phyloP scores from a whole-genome alignment of 108 stramenopile species.

The Skeletonema grethae region DNA sequence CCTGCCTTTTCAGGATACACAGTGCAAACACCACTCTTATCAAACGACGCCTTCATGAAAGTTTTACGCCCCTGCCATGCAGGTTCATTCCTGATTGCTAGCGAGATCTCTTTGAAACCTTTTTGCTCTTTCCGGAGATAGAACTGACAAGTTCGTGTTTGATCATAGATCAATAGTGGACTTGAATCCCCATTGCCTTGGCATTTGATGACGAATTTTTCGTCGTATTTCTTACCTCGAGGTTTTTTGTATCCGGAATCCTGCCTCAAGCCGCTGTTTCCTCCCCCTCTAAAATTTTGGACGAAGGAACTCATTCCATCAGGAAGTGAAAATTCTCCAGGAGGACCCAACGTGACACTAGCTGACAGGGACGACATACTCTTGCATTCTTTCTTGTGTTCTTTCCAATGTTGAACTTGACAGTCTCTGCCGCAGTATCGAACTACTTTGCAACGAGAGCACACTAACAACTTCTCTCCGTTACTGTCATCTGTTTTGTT shows the following conservation, averaged over 20 bases:
- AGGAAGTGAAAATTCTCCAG: not conserved
- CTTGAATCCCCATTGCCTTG: conserved; percentile 6
- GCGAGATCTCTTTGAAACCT: conserved; percentile 18
- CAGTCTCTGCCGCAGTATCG: conserved; percentile 39
- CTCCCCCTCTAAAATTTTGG: not conserved
- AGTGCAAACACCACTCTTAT: conserved; percentile 22
- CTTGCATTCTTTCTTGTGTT: conserved; percentile 41
- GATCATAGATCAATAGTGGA: conserved; percentile 31
- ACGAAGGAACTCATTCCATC: not conserved
- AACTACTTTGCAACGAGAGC: conserved; percentile 28
- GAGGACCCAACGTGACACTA: conserved; percentile 4
- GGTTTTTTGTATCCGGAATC: conserved; percentile 22
- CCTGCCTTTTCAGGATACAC: conserved; percentile 32
- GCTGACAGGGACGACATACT: not conserved
- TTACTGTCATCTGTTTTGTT: not conserved
- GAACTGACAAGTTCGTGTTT: conserved; percentile 20
- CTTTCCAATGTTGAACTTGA: conserved; percentile 38
- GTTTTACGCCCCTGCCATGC: conserved; percentile 39
- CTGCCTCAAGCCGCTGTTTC: not conserved
- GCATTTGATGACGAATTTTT: conserved; percentile 38
- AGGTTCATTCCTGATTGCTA: conserved; percentile 9
- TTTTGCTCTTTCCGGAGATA: not conserved
- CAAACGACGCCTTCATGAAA: conserved; percentile 46
- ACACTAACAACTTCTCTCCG: not conserved
- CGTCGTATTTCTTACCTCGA: not conserved